Conservation (phyloP, 106 monocot species). For the Chionographis japonica region DNA sequence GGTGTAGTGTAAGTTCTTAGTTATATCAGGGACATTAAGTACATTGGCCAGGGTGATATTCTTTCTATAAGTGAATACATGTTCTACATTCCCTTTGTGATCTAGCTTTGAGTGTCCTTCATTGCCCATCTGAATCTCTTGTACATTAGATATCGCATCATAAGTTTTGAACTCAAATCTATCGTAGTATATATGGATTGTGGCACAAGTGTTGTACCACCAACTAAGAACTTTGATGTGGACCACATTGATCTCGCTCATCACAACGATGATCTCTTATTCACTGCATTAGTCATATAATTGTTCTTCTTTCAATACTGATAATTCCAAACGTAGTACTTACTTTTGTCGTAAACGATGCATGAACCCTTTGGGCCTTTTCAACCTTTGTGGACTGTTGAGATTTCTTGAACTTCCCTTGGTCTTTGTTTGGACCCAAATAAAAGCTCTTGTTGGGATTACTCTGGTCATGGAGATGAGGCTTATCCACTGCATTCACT, state of each 20-base stretch:
- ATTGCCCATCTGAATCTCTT: not conserved
- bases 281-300: not conserved
- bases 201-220: not conserved
- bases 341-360: too few species aligned
- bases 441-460: not conserved
- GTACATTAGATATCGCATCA: not conserved
- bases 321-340: too few species aligned
- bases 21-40: constrained; percentile 3
- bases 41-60: too few species aligned
- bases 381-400: not conserved
- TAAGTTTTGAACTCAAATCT: not conserved
- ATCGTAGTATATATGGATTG: not conserved
- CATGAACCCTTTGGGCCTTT: too few species aligned
- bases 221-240: not conserved
- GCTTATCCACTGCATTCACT: not conserved
- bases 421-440: not conserved
- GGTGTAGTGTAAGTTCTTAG: too few species aligned
- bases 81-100: not conserved
- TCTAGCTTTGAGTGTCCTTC: not conserved
- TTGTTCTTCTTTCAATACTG: not conserved
- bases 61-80: not conserved
- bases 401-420: not conserved
- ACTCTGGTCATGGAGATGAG: not conserved
- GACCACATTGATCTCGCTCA: not conserved
- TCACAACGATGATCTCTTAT: not conserved